phyloP scores from a whole-genome alignment of 331 rosid genomes.

The Ulmus americana region DNA sequence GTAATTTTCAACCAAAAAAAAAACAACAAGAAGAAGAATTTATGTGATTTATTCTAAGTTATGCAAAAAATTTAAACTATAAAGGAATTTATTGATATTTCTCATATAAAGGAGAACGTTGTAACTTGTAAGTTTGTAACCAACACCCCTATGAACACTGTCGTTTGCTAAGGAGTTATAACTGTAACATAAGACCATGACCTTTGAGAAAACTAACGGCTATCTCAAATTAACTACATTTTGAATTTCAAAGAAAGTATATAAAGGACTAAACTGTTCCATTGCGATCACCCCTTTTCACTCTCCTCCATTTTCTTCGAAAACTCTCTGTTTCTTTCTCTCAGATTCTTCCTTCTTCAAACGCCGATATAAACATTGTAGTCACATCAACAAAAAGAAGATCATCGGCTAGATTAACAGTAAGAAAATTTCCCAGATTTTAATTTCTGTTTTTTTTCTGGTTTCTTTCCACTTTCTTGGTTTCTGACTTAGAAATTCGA shows the following conservation, averaged over 20 bases:
- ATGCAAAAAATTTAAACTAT: too few relatives aligned
- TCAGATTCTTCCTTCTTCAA: neutral
- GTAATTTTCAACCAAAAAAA: too few relatives aligned
- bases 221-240: constrained; percentile 20
- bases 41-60: too few relatives aligned
- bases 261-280: constrained; percentile 2
- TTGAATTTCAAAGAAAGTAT: constrained; percentile 22
- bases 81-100: too few relatives aligned
- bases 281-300: constrained; percentile 6
- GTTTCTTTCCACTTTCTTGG: neutral
- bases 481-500: neutral
- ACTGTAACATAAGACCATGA: neutral
- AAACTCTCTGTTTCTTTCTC: constrained; percentile 12
- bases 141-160: neutral
- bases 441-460: neutral
- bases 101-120: too few relatives aligned
- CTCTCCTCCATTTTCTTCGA: neutral
- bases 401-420: neutral
- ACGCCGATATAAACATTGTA: neutral
- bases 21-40: too few relatives aligned
- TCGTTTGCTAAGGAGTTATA: neutral
- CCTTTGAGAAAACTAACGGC: constrained; percentile 23
- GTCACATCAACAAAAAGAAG: constrained; percentile 2
- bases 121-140: too few relatives aligned
- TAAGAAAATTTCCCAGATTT: neutral